These are phyloP conservation scores for Ichthyophthirius multifiliis DNA, from an alignment of 169 alveolate species.

Conservation along the genomic window DNA sequence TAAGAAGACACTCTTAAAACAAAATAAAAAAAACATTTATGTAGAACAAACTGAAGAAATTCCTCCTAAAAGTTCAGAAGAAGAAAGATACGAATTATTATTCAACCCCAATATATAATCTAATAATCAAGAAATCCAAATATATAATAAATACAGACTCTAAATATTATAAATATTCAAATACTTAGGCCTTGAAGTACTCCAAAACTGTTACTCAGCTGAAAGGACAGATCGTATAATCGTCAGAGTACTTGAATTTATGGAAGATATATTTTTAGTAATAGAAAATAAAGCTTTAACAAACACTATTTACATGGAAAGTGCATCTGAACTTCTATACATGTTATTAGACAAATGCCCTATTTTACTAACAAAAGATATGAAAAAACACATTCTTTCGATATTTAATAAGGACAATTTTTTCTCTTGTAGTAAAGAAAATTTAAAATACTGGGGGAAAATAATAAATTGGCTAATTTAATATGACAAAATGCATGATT, in stretches of 20 bases:
- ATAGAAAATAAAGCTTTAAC: constrained; percentile 2
- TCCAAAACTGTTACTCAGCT: constrained; percentile 16
- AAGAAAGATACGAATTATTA: too few relatives aligned
- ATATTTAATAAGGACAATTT: constrained; percentile 23
- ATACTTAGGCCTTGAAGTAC: constrained; percentile 7
- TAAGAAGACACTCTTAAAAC: too few relatives aligned
- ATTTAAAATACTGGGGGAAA: constrained; percentile 26
- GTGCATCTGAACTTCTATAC: constrained; percentile 8
- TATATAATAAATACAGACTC: constrained; percentile 13
- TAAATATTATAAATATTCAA: constrained; percentile 10
- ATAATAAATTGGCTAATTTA: constrained; percentile 23
- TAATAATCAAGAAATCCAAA: too few relatives aligned
- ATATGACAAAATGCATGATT: constrained; percentile 2
- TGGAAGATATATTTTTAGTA: constrained; percentile 9
- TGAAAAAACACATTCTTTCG: not conserved
- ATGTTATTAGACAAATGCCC: constrained; percentile 4
- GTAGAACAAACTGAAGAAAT: too few relatives aligned
- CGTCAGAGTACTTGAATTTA: constrained; percentile 17
- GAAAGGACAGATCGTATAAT: constrained; percentile 18
- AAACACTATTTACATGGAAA: constrained; percentile 1
- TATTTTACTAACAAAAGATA: not conserved
- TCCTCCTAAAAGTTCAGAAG: too few relatives aligned
- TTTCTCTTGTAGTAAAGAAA: not conserved
- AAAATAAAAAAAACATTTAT: too few relatives aligned
- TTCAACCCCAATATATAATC: too few relatives aligned